Conservation (phyloP, 2,329 filamentous ascomycete species). For the Stemphylium vesicarium region DNA sequence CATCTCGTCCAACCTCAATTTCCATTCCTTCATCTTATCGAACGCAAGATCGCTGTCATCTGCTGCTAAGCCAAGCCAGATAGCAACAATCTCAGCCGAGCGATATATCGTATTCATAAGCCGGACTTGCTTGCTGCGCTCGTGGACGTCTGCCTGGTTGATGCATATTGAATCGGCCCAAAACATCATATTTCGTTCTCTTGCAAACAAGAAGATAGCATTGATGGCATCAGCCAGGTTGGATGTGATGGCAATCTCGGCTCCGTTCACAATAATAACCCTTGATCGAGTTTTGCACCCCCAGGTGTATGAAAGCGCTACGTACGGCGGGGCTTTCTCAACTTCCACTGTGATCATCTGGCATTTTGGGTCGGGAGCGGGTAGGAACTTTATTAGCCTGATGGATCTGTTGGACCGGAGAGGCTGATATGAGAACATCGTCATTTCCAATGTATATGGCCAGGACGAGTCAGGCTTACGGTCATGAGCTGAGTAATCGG, state of each 20-base stretch:
- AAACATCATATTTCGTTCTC: neutral
- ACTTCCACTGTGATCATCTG: conserved; percentile 14
- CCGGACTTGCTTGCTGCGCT: conserved; percentile 8
- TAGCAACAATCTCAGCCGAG: conserved; percentile 7
- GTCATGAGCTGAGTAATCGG: neutral
- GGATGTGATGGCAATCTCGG: neutral
- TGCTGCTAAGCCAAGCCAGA: conserved; percentile 13
- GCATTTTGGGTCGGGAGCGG: neutral
- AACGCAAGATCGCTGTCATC: conserved; percentile 12
- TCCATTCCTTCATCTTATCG: conserved; percentile 3
- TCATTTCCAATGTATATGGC: neutral
- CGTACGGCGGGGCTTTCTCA: conserved; percentile 16
- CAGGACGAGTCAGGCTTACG: neutral
- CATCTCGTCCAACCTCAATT: neutral
- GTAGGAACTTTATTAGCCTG: neutral
- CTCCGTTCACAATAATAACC: neutral
- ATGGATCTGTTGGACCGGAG: neutral
- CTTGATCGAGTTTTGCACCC: conserved; percentile 1
- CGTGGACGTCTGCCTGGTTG: conserved; percentile 6
- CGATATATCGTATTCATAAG: conserved; percentile 19
- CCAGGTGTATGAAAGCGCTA: conserved; percentile 16
- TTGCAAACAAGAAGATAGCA: neutral
- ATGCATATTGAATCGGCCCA: conserved; percentile 9
- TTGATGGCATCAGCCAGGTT: neutral
- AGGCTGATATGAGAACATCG: neutral